These are phyloP conservation scores for Hanseniaspora lachancei DNA, from an alignment of 805 yeast genomes.

Conservation along the genomic window DNA sequence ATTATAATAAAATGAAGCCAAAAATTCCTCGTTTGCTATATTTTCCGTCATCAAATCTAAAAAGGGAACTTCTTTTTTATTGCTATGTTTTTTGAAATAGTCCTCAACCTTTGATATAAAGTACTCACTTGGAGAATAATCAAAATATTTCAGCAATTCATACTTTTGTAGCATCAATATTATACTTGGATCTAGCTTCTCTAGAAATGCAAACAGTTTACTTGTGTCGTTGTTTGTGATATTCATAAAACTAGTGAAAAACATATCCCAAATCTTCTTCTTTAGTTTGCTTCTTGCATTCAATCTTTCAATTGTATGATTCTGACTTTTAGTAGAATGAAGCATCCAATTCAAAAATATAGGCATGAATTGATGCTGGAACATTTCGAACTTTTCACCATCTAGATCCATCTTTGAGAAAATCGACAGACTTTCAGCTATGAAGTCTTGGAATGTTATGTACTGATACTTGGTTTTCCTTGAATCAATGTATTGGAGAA, in stretches of 20 bases:
- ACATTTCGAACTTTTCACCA: not conserved
- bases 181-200: slow-evolving; percentile 2
- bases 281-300: not conserved
- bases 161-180: not conserved
- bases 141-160: not conserved
- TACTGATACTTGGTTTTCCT: not conserved
- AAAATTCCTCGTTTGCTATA: slow-evolving; percentile 8
- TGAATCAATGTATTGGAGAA: not conserved
- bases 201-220: slow-evolving; percentile 3
- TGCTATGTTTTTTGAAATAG: not conserved
- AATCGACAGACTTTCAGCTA: not conserved
- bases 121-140: not conserved
- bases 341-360: not conserved
- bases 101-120: not conserved
- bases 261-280: slow-evolving; percentile 1
- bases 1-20: slow-evolving; percentile 1
- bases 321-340: not conserved
- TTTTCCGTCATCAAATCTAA: not conserved
- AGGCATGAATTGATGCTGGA: slow-evolving; percentile 1
- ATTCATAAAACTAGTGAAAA: not conserved
- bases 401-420: not conserved
- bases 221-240: not conserved
- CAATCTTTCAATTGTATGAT: not conserved
- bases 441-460: not conserved
- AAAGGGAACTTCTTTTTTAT: not conserved